Conservation (phyloP, 2,329 filamentous ascomycete species). For the Amauroascus niger region DNA sequence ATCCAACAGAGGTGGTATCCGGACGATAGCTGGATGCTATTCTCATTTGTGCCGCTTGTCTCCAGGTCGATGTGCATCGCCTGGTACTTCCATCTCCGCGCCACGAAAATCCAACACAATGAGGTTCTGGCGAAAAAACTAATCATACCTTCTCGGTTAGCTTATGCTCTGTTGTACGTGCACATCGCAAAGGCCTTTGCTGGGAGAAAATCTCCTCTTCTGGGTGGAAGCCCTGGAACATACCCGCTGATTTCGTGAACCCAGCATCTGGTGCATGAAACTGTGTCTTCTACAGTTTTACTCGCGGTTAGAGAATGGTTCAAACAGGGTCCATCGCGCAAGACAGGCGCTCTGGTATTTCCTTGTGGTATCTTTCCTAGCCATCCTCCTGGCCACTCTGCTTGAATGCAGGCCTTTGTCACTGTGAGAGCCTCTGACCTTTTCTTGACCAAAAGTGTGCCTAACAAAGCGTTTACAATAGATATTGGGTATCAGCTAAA, state of each 20-base stretch:
- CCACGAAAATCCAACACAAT: neutral
- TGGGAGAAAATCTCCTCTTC: neutral
- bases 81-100: constrained; percentile 12
- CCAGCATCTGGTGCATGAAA: constrained; percentile 19
- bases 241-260: neutral
- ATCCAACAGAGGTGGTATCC: constrained; percentile 15
- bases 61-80: constrained; percentile 12
- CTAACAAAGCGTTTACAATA: neutral
- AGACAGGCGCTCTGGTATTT: constrained; percentile 14
- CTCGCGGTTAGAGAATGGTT: constrained; percentile 16
- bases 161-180: constrained; percentile 17
- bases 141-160: constrained; percentile 13
- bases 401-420: constrained; percentile 16
- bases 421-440: constrained; percentile 6
- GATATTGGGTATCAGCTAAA: constrained; percentile 7
- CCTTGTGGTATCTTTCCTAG: constrained; percentile 13
- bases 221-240: neutral
- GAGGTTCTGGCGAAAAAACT: constrained; percentile 13
- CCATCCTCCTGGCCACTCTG: constrained; percentile 14
- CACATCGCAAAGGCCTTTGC: neutral
- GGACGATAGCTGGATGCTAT: constrained; percentile 19
- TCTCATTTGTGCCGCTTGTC: constrained; percentile 15
- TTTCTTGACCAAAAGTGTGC: neutral
- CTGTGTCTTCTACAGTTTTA: constrained; percentile 17
- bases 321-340: constrained; percentile 15